Evolutionary conservation across 305 asterid species (phyloP).

Genomic region (Fraxinus sp.): DNA sequence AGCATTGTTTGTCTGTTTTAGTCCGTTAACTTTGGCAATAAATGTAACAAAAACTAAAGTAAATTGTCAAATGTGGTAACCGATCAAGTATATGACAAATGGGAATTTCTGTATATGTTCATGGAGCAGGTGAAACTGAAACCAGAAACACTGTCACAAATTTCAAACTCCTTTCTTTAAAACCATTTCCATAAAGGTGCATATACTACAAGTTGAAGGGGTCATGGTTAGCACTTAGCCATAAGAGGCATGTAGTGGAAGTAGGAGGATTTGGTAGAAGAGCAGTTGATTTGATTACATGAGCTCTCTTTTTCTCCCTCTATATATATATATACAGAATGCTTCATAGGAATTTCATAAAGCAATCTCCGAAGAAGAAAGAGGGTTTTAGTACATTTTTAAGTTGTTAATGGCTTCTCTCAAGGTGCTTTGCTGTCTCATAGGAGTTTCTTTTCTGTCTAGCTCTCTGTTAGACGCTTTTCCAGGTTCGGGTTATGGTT

Average conservation of each 20-base stretch:
- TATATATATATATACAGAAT: slow-evolving; percentile 28
- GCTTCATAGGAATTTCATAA: slow-evolving; percentile 15
- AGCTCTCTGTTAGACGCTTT: slow-evolving; percentile 40
- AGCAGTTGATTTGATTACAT: slow-evolving; percentile 44
- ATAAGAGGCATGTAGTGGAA: slow-evolving; percentile 11
- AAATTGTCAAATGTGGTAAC: slow-evolving; percentile 17
- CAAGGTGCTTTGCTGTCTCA: slow-evolving; percentile 24
- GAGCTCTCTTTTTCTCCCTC: background rate
- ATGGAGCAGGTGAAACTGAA: slow-evolving; percentile 81
- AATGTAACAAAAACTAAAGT: background rate
- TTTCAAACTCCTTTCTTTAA: slow-evolving; percentile 25
- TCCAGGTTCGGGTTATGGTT: slow-evolving; percentile 32
- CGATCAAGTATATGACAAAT: background rate
- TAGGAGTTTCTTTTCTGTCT: slow-evolving; percentile 29
- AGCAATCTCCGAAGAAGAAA: background rate
- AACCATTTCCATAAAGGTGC: slow-evolving; percentile 12
- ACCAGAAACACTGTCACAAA: slow-evolving; percentile 44
- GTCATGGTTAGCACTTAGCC: slow-evolving; percentile 27
- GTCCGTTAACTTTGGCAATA: background rate
- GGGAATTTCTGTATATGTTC: slow-evolving; percentile 16
- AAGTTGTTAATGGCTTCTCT: slow-evolving; percentile 45
- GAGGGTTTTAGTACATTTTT: background rate
- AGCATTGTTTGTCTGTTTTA: background rate
- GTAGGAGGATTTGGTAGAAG: slow-evolving; percentile 58
- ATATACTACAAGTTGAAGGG: slow-evolving; percentile 30